Base-by-base conservation (phyloP, 805 yeast genomes). In the Hyphopichia homilentoma region DNA sequence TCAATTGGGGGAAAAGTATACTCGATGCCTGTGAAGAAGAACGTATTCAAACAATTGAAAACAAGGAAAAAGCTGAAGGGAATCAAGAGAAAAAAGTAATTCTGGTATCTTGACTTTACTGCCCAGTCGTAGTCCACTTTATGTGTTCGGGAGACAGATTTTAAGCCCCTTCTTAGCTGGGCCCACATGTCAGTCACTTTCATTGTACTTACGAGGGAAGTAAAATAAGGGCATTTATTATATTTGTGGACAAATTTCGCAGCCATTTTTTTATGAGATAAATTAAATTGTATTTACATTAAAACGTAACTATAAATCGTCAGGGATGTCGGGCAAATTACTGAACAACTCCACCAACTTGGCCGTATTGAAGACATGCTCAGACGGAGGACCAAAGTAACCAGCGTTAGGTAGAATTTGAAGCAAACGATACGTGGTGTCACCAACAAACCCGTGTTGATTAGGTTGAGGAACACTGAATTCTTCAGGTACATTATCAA, bases 351-450 rank as follows among this genome's bases (percentile, higher is more conserved):
- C 63, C 7, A 75, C 78, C 29, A 81, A 58, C 43, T 74, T 77
- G 12, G 61, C 62, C 16, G 75, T 58, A 52, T 79, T 76, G 48
- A 83, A 81, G 3, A 72, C 58, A 16, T 70, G 70, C 8, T 74
- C 73, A 7, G 65, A 61, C 1, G 59, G 54, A 6, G 54, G 53
- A 5, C 70, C 70, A 48, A 79, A 79, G 35, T 74, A 70, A 1
- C 73, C 65, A 0, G 82, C 70, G 35, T 75, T 76, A 7, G 90
- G 90, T 28, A 83, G 63, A 2, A 71, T 64, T 33, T 80, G 61
- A 28, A 81, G 54, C 25, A 81, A 50, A 29, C 72, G 72, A 47
- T 57, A 53, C 16, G 58, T 49, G 8, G 54, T 48, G 25, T 50
- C 54, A 4, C 65, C 65, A 16, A 61, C 59, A 36, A 61, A 57